Evolutionary conservation across 23 red algal genomes (phyloP).

Genomic region (Gracilaria domingensis): DNA sequence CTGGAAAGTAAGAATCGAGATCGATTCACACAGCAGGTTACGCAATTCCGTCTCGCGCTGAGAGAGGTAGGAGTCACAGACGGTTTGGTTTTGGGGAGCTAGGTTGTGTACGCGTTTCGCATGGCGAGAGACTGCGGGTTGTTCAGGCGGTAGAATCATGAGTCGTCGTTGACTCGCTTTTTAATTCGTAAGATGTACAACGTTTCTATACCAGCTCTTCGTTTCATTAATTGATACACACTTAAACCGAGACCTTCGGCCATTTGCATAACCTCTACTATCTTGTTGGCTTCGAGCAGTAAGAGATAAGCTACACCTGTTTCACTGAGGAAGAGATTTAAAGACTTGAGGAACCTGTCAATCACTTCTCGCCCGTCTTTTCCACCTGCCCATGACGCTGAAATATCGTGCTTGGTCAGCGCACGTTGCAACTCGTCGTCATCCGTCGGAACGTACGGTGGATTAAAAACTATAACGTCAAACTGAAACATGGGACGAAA

Average conservation of each 20-base stretch:
- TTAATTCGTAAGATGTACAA: slow-evolving; percentile 77
- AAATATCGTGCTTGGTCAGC: slow-evolving; percentile 61
- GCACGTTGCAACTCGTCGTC: slow-evolving; percentile 61
- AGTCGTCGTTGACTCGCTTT: slow-evolving; percentile 10
- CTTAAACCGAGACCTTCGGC: slow-evolving; percentile 53
- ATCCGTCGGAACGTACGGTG: slow-evolving; percentile 84
- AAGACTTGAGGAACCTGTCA: slow-evolving; percentile 47
- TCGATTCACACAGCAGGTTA: slow-evolving; percentile 81
- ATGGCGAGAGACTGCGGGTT: background rate
- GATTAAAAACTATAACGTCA: slow-evolving; percentile 88
- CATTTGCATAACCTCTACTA: slow-evolving; percentile 32
- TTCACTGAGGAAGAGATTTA: slow-evolving; percentile 42
- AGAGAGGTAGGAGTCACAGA: slow-evolving; percentile 71
- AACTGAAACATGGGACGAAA: slow-evolving; percentile 47
- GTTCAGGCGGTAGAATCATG: slow-evolving; percentile 5
- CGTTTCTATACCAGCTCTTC: slow-evolving; percentile 74
- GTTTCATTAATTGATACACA: slow-evolving; percentile 42
- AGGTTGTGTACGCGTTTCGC: background rate
- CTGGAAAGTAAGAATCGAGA: slow-evolving; percentile 92
- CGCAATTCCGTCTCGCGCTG: slow-evolving; percentile 76
- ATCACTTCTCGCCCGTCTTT: slow-evolving; percentile 77
- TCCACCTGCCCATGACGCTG: slow-evolving; percentile 83
- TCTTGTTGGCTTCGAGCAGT: slow-evolving; percentile 64
- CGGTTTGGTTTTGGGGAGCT: slow-evolving; percentile 26
- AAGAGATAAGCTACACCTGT: slow-evolving; percentile 73